Conservation (phyloP, 495 filamentous ascomycete genomes). For the Evansstolkia leycettana region DNA sequence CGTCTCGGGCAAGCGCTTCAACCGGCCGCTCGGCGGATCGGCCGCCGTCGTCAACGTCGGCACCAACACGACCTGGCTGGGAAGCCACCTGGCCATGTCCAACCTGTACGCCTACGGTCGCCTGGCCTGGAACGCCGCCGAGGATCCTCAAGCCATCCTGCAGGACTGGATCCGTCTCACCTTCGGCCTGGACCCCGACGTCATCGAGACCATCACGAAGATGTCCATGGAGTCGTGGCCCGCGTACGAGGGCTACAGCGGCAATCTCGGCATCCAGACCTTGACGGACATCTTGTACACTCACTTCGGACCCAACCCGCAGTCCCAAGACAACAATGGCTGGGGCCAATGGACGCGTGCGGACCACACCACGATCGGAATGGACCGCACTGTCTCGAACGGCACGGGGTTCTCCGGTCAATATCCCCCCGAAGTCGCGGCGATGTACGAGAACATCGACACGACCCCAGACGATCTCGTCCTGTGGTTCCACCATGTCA, state of each 20-base stretch:
- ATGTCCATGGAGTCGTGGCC: conserved; percentile 62
- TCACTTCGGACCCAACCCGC: conserved; percentile 58
- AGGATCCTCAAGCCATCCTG: conserved; percentile 34
- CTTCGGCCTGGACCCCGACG: conserved; percentile 39
- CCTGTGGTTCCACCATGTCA: conserved; percentile 68
- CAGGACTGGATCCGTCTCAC: conserved; percentile 57
- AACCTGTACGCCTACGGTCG: conserved; percentile 62
- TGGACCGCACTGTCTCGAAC: conserved; percentile 58
- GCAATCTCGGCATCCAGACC: conserved; percentile 60
- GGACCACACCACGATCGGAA: conserved; percentile 45
- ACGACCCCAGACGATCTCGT: conserved; percentile 59
- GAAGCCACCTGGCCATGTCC: conserved; percentile 55
- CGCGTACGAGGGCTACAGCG: conserved; percentile 58
- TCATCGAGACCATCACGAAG: conserved; percentile 45
- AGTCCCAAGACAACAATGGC: conserved; percentile 52
- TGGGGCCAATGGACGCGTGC: conserved; percentile 68
- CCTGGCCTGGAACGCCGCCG: conserved; percentile 47
- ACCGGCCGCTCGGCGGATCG: conserved; percentile 44
- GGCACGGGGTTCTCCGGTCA: conserved; percentile 55
- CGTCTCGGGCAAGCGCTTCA: conserved; percentile 45
- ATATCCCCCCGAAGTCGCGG: conserved; percentile 48
- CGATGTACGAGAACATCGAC: conserved; percentile 43
- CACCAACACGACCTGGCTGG: conserved; percentile 54
- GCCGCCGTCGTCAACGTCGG: conserved; percentile 62
- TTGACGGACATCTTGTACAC: conserved; percentile 54